Base-by-base conservation (phyloP, 306 rosid species). In the Lathyrus tuberosus region DNA sequence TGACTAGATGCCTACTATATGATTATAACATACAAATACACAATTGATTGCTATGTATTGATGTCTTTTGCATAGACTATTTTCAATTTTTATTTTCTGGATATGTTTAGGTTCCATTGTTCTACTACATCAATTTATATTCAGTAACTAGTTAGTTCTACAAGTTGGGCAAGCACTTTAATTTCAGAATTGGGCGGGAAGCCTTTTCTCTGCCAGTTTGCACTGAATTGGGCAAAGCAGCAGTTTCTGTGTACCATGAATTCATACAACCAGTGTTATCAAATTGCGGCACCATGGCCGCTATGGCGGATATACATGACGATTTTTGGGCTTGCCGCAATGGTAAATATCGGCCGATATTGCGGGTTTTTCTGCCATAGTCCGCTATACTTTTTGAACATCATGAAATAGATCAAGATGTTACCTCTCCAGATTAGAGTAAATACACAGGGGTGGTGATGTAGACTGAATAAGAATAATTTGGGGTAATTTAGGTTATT, bases 121-220 rank as follows among this genome's bases (percentile, higher is more conserved):
- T 70, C 60, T 52, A n/a, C 60, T 52, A n/a, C 61, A 9, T 70
- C 43, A 43, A 42, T 43, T 48, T 52, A 62, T 76, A 62, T 43
- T 62, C 13, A 20, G 53, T 18, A 30, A 20, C 26, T 63, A 43
- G 42, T 37, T 63, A 43, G 42, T 64, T 59, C 62, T 12, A 49
- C 7, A 11, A 51, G 59, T 14, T 44, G 40, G 62, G 62, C 31
- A 66, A 44, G 17, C 38, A 57, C 38, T 56, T 11, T 13, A 56
- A 5, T 56, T 56, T 56, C 62, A 7, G 61, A 54, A 24, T 54
- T 54, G 35, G 35, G 35, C 35, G 2, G 15, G n/a, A 67, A 35
- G 56, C 24, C 31, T 56, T 66, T 56, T 37, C n/a, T 61, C 41
- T 59, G 56, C 56, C 11, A 16, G 56, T 49, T 49, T 15, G 9